A percentile compares a stretch with the other conserved stretches of the same genome.
These are phyloP conservation scores for Trichoderma gamsii DNA, from an alignment of 495 filamentous ascomycete species.

Conservation along the genomic window DNA sequence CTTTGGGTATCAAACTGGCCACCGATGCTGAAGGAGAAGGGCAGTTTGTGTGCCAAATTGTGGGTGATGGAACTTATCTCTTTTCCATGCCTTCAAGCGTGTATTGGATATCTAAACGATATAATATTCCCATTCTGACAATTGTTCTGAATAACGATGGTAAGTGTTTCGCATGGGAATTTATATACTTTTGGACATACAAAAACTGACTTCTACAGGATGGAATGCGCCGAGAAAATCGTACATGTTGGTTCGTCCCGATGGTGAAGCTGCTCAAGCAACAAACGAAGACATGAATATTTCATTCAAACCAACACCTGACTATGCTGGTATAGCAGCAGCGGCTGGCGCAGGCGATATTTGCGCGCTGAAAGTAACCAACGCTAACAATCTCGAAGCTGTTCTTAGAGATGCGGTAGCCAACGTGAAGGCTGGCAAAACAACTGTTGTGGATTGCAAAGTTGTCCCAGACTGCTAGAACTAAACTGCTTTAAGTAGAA, in stretches of 20 bases:
- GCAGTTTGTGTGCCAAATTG: constrained; percentile 26
- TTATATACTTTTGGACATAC: no score
- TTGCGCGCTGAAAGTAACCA: constrained; percentile 55
- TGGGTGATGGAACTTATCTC: constrained; percentile 30
- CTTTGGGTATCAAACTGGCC: constrained; percentile 29
- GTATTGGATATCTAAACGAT: constrained; percentile 28
- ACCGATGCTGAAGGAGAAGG: constrained; percentile 16
- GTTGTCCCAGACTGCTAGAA: constrained; percentile 15
- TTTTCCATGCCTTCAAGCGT: constrained; percentile 27
- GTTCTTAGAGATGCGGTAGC: constrained; percentile 61
- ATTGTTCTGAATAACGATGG: constrained; percentile 29
- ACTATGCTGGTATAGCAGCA: constrained; percentile 88
- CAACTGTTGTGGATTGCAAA: constrained; percentile 58
- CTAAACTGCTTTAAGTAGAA: not conserved
- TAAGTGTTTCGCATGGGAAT: not conserved
- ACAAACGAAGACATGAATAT: constrained; percentile 88
- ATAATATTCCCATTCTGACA: constrained; percentile 28
- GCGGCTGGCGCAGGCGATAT: constrained; percentile 76
- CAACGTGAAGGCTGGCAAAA: constrained; percentile 57
- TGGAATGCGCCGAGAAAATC: constrained; percentile 82
- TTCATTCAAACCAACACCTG: constrained; percentile 75
- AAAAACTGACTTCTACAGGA: constrained; percentile 36
- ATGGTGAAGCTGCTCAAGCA: constrained; percentile 69
- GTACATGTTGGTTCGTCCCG: constrained; percentile 72
- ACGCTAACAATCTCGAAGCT: constrained; percentile 53